Evolutionary conservation across 2,329 filamentous ascomycete genomes (phyloP).

Genomic region (Plenodomus biglobosus): DNA sequence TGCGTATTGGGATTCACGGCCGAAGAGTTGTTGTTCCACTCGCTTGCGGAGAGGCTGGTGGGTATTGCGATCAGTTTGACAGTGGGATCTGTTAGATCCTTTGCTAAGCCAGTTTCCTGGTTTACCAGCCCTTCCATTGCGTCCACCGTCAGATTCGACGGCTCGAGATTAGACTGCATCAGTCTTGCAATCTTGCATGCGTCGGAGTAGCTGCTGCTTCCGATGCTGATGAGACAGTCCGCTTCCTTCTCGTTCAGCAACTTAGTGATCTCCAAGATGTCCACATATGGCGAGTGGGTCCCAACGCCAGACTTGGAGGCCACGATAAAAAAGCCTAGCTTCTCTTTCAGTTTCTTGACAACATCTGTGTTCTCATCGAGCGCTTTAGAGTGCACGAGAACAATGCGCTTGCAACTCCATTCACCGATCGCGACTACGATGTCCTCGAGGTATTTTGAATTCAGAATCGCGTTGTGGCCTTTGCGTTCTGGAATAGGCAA

Average conservation of each 20-base stretch:
- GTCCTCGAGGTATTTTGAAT: constrained; percentile 19
- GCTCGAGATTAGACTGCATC: constrained; percentile 19
- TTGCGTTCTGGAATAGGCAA: constrained; percentile 15
- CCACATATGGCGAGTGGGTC: constrained; percentile 26
- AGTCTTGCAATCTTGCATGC: constrained; percentile 31
- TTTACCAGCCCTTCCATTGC: constrained; percentile 26
- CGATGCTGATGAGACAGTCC: constrained; percentile 26
- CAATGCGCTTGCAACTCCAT: constrained; percentile 17
- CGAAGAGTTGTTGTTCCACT: constrained; percentile 27
- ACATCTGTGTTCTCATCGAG: constrained; percentile 22
- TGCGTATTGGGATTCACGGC: constrained; percentile 20
- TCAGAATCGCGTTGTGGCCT: constrained; percentile 22
- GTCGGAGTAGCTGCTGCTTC: constrained; percentile 30
- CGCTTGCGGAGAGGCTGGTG: constrained; percentile 29
- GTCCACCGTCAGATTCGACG: constrained; percentile 15
- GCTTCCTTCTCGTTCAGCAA: constrained; percentile 18
- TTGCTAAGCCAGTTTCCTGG: constrained; percentile 17
- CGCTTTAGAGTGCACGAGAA: constrained; percentile 24
- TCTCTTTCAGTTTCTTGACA: constrained; percentile 15
- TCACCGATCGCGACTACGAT: constrained; percentile 14
- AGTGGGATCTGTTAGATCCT: constrained; percentile 15
- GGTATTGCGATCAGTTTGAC: constrained; percentile 25
- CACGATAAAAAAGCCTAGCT: constrained; percentile 18
- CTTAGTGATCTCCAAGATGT: constrained; percentile 22
- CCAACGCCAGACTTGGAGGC: constrained; percentile 25